Evolutionary conservation across 805 yeast species (phyloP).

Genomic region (Ogataea minuta): DNA sequence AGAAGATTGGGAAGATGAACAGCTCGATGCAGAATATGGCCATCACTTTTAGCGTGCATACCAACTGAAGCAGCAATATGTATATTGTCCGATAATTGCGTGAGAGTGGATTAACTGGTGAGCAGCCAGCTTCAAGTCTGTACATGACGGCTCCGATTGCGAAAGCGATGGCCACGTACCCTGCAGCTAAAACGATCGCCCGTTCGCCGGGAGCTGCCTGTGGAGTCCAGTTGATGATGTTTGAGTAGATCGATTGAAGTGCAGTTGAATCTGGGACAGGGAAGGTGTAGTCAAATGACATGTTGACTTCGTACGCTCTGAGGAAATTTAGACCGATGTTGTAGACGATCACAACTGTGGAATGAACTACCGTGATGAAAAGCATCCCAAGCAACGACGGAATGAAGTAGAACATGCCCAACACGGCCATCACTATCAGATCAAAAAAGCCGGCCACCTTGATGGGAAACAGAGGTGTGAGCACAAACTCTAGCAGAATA

Average conservation of each 20-base stretch:
- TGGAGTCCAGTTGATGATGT: constrained; percentile 26
- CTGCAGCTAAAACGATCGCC: constrained; percentile 16
- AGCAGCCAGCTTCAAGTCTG: constrained; percentile 28
- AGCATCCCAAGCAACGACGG: constrained; percentile 29
- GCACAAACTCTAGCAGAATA: constrained; percentile 13
- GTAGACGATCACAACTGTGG: constrained; percentile 1
- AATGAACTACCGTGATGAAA: constrained; percentile 16
- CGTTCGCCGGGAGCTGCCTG: constrained; percentile 20
- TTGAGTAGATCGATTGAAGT: constrained; percentile 9
- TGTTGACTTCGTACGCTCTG: background rate
- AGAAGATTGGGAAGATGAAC: constrained; percentile 79
- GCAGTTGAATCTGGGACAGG: constrained; percentile 9
- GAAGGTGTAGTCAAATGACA: background rate
- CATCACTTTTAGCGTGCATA: constrained; percentile 71
- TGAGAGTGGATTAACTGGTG: constrained; percentile 42
- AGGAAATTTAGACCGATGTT: background rate
- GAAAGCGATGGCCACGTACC: constrained; percentile 18
- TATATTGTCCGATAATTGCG: constrained; percentile 53
- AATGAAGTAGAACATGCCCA: constrained; percentile 25
- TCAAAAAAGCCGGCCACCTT: constrained; percentile 25
- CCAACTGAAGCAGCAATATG: constrained; percentile 50
- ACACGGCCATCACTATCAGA: constrained; percentile 18
- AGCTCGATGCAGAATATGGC: constrained; percentile 74
- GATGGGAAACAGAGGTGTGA: constrained; percentile 15
- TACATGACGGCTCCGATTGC: constrained; percentile 20